phyloP scores from a whole-genome alignment of 768 basidiomycete genomes.

The Cystobasidiopsis lactophilus region DNA sequence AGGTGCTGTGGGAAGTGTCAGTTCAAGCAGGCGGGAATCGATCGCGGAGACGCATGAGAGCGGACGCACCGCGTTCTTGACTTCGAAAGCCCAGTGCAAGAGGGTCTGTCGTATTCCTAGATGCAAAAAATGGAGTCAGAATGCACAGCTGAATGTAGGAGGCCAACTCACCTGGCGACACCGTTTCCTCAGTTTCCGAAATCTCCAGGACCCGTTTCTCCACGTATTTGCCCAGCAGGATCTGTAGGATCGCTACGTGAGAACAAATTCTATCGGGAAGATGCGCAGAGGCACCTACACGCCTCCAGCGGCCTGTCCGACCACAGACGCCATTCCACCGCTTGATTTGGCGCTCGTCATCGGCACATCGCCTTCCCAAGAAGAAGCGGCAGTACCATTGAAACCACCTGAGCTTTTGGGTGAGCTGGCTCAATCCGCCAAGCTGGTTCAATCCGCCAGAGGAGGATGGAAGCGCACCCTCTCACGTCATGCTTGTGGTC shows the following conservation, averaged over 20 bases:
- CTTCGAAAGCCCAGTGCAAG: background rate
- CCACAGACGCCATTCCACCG: background rate
- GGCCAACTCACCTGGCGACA: too few relatives aligned
- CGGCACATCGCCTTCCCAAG: background rate
- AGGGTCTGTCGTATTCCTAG: slow-evolving; percentile 1
- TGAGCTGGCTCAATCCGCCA: too few relatives aligned
- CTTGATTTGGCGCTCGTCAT: slow-evolving; percentile 1
- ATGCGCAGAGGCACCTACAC: background rate
- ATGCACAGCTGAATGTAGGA: too few relatives aligned
- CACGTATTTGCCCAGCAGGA: background rate
- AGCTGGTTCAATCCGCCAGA: too few relatives aligned
- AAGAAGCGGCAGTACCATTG: slow-evolving; percentile 2
- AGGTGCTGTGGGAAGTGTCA: background rate
- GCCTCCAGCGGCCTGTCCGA: background rate
- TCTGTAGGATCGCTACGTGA: background rate
- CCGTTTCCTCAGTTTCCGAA: background rate
- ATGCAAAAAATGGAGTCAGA: too few relatives aligned
- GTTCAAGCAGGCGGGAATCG: too few relatives aligned
- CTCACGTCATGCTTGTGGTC: background rate
- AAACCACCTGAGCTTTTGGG: slow-evolving; percentile 1
- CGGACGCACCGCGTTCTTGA: background rate
- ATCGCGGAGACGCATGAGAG: too few relatives aligned
- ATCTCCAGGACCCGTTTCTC: background rate
- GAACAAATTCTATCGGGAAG: background rate
- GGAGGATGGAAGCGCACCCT: background rate